Evolutionary conservation across 805 yeast genomes (phyloP).

Genomic region (Candida incommunis): DNA sequence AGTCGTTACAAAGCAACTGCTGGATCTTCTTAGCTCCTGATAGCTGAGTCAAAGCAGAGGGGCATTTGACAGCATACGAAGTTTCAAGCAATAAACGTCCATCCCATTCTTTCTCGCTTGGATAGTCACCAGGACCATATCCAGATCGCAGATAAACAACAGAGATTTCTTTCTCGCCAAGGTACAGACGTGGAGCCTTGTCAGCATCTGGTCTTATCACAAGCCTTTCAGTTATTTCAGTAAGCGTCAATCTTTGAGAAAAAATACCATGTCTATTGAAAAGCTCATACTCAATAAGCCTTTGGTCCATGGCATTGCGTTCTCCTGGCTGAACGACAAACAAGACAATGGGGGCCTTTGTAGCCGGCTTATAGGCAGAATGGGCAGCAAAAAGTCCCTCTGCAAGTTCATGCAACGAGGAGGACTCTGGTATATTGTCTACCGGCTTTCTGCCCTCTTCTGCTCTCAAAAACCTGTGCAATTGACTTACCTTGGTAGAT

Average conservation of each 20-base stretch:
- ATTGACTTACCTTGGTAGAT: constrained; percentile 60
- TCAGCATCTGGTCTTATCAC: constrained; percentile 25
- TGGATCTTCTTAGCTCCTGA: constrained; percentile 92
- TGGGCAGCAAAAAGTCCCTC: constrained; percentile 58
- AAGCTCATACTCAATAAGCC: constrained; percentile 62
- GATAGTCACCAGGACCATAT: constrained; percentile 73
- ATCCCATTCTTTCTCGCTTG: constrained; percentile 54
- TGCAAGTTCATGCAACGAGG: constrained; percentile 49
- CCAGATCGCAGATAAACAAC: constrained; percentile 87
- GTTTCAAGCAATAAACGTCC: constrained; percentile 61
- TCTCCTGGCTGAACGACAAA: constrained; percentile 78
- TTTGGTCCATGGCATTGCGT: constrained; percentile 84
- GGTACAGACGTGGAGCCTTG: constrained; percentile 8
- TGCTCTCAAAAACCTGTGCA: constrained; percentile 44
- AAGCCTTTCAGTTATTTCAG: constrained; percentile 36
- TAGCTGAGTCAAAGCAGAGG: constrained; percentile 75
- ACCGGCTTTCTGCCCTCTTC: constrained; percentile 27
- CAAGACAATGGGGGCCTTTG: constrained; percentile 32
- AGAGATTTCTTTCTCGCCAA: constrained; percentile 41
- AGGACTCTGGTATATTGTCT: constrained; percentile 48
- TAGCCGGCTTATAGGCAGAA: constrained; percentile 28
- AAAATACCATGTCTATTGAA: constrained; percentile 40
- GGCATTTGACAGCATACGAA: constrained; percentile 78
- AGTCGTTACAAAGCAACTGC: constrained; percentile 58
- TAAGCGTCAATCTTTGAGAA: constrained; percentile 54